A percentile compares a stretch with the other conserved stretches of the same genome.
phyloP scores from a whole-genome alignment of 441 rosid genomes.

The Flueggea neowawraea region DNA sequence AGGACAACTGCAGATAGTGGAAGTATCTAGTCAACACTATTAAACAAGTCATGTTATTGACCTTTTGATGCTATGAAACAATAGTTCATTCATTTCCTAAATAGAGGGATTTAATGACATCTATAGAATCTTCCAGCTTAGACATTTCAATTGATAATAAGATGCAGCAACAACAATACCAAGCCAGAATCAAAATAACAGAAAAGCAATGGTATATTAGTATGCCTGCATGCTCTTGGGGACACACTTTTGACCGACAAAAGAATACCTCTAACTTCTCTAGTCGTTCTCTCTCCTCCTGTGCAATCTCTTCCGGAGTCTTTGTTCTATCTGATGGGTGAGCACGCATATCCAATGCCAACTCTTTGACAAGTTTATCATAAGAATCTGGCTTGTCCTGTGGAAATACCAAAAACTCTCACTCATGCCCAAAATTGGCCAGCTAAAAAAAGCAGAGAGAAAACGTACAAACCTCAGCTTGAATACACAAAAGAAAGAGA shows the following conservation, averaged over 20 bases:
- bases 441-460: background rate
- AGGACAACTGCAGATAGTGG: too few relatives aligned
- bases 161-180: too few relatives aligned
- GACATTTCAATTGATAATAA: too few relatives aligned
- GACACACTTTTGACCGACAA: background rate
- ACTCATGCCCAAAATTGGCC: background rate
- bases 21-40: too few relatives aligned
- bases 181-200: too few relatives aligned
- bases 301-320: constrained; percentile 93
- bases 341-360: constrained; percentile 74
- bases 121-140: too few relatives aligned
- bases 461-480: background rate
- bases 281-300: constrained; percentile 75
- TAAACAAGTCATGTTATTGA: too few relatives aligned
- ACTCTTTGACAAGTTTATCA: constrained; percentile 47
- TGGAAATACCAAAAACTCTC: constrained; percentile 6
- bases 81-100: too few relatives aligned
- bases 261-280: constrained; percentile 69
- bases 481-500: too few relatives aligned
- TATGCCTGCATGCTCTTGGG: background rate
- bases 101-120: too few relatives aligned
- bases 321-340: constrained; percentile 82
- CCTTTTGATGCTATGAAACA: too few relatives aligned
- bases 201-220: too few relatives aligned
- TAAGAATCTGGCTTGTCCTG: constrained; percentile 56